phyloP scores from a whole-genome alignment of 2,329 filamentous ascomycete species.

The Penicillium sp. region DNA sequence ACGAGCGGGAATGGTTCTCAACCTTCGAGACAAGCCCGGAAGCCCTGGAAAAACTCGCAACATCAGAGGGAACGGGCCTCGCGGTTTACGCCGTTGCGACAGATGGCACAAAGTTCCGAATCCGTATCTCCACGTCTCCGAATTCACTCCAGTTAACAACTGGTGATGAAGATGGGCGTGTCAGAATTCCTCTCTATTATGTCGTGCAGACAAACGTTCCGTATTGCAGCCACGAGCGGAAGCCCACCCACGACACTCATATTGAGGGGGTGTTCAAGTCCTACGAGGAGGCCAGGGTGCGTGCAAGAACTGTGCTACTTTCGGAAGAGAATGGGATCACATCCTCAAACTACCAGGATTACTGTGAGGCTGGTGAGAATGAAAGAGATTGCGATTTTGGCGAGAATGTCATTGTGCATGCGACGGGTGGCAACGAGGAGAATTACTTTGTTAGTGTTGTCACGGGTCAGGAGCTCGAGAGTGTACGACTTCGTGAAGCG shows the following conservation, averaged over 20 bases:
- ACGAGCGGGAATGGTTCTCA: not conserved
- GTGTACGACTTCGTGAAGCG: slow-evolving; percentile 3
- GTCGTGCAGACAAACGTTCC: slow-evolving; percentile 1
- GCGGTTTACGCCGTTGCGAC: not conserved
- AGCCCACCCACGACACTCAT: not conserved
- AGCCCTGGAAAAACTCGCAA: not conserved
- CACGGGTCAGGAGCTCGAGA: slow-evolving; percentile 1
- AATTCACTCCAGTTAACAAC: not conserved
- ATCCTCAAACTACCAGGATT: not conserved
- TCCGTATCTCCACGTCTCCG: not conserved
- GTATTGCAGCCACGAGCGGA: not conserved
- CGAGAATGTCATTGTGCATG: slow-evolving; percentile 1
- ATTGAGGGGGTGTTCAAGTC: not conserved
- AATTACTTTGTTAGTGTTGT: slow-evolving; percentile 2
- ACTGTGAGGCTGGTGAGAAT: not conserved
- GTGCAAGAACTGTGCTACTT: not conserved
- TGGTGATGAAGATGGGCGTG: not conserved
- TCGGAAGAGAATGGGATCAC: not conserved
- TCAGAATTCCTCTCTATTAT: not conserved
- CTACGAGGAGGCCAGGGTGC: not conserved
- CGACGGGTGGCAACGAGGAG: not conserved
- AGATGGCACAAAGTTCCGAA: not conserved
- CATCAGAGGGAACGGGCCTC: not conserved
- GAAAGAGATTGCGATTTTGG: not conserved
- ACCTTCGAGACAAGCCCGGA: not conserved